Evolutionary conservation across 2,329 filamentous ascomycete genomes (phyloP).

Genomic region (Beauveria varroae): DNA sequence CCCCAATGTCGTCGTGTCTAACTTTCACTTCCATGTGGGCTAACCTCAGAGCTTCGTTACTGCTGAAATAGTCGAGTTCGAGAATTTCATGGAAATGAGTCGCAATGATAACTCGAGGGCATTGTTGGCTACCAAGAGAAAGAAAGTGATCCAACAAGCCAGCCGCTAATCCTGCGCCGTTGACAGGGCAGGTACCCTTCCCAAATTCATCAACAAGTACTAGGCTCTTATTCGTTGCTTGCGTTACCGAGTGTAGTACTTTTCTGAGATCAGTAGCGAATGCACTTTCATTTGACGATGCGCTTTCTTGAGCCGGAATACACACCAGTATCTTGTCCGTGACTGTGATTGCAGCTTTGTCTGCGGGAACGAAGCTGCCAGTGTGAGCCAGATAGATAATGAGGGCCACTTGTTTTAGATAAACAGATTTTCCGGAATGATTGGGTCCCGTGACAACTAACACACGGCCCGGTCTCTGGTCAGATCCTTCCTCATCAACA

Average conservation of each 20-base stretch:
- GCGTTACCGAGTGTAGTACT: conserved; percentile 65
- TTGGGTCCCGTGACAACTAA: conserved; percentile 87
- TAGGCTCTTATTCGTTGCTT: conserved; percentile 69
- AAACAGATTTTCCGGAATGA: conserved; percentile 93
- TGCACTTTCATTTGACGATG: conserved; percentile 51
- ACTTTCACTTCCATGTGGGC: conserved; percentile 66
- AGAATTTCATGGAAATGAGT: conserved; percentile 69
- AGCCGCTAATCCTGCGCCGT: conserved; percentile 51
- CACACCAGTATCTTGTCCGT: conserved; percentile 91
- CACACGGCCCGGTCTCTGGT: conserved; percentile 44
- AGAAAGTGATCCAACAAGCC: conserved; percentile 52
- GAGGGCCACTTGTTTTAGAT: conserved; percentile 85
- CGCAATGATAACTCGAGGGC: conserved; percentile 52
- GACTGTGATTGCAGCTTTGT: conserved; percentile 67
- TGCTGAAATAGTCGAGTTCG: conserved; percentile 49
- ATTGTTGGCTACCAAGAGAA: conserved; percentile 28
- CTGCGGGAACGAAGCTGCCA: conserved; percentile 84
- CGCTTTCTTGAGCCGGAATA: conserved; percentile 64
- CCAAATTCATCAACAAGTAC: conserved; percentile 91
- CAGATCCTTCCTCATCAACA: neutral
- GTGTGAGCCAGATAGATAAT: conserved; percentile 91
- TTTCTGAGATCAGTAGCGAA: conserved; percentile 81
- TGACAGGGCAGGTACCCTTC: conserved; percentile 52
- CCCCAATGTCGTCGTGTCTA: conserved; percentile 37
- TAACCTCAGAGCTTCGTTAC: conserved; percentile 46